Evolutionary conservation across 2,329 filamentous ascomycete genomes (phyloP).

Genomic region (Stemphylium beticola): DNA sequence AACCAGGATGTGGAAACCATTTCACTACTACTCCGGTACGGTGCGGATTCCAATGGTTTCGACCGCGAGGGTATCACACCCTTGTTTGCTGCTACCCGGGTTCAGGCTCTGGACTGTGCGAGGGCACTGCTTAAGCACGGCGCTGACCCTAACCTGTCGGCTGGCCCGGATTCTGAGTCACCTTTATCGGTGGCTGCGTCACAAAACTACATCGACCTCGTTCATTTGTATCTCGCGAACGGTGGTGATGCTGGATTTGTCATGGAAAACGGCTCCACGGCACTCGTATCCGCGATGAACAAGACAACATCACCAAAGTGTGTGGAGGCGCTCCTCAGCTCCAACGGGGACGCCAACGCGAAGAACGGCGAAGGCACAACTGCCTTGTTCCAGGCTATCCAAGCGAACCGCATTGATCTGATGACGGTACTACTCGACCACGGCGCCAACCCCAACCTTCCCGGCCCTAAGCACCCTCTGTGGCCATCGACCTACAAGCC

Average conservation of each 20-base stretch:
- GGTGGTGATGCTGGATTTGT: constrained; percentile 64
- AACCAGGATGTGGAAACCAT: constrained; percentile 42
- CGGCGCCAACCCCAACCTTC: constrained; percentile 70
- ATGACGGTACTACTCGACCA: constrained; percentile 62
- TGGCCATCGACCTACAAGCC: constrained; percentile 69
- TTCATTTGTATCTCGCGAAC: constrained; percentile 66
- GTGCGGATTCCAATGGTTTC: constrained; percentile 38
- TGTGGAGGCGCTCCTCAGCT: constrained; percentile 65
- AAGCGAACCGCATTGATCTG: constrained; percentile 62
- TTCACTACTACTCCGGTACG: constrained; percentile 35
- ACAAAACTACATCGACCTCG: constrained; percentile 62
- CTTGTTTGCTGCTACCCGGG: constrained; percentile 35
- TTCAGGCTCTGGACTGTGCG: constrained; percentile 52
- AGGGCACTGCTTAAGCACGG: constrained; percentile 45
- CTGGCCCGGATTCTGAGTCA: constrained; percentile 59
- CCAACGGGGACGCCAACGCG: constrained; percentile 64
- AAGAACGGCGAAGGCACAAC: constrained; percentile 69
- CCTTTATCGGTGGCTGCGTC: constrained; percentile 60
- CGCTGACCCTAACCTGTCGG: constrained; percentile 33
- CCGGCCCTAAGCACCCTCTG: constrained; percentile 71
- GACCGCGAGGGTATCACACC: constrained; percentile 41
- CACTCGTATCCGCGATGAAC: constrained; percentile 66
- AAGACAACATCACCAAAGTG: constrained; percentile 62
- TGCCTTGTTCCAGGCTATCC: constrained; percentile 68
- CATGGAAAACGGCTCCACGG: constrained; percentile 64